A percentile compares a stretch with the other conserved stretches of the same genome.
Conservation (phyloP, 768 basidiomycete genomes). For the Pisolithus albus region DNA sequence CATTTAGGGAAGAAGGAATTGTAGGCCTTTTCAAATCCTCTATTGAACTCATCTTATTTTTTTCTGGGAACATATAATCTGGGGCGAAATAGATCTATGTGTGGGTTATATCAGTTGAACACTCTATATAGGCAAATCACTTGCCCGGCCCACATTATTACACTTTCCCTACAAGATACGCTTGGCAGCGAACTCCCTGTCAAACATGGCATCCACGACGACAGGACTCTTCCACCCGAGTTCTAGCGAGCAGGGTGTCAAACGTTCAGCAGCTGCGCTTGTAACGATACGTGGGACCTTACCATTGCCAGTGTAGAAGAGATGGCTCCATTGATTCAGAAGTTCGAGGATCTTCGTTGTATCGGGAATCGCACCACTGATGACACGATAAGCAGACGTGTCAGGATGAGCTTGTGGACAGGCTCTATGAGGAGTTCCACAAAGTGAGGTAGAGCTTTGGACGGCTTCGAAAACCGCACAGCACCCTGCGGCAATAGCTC, state of each 20-base stretch:
- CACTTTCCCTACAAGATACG: conserved; percentile 64
- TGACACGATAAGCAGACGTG: conserved; percentile 41
- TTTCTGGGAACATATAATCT: no score
- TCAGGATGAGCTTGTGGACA: conserved; percentile 53
- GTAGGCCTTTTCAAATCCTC: no score
- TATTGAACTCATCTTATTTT: no score
- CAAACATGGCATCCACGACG: conserved; percentile 35
- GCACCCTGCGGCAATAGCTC: conserved; percentile 72
- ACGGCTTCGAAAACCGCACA: conserved; percentile 58
- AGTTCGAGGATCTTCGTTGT: conserved; percentile 26
- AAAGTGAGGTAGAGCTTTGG: conserved; percentile 46
- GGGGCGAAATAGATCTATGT: no score
- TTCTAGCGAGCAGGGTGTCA: conserved; percentile 30
- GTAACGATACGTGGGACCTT: conserved; percentile 20
- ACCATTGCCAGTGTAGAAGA: conserved; percentile 35
- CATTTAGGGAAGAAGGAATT: no score
- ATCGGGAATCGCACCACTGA: conserved; percentile 42
- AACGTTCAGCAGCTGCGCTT: conserved; percentile 22
- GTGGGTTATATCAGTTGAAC: no score
- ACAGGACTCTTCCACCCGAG: conserved; percentile 40
- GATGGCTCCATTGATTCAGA: conserved; percentile 23
- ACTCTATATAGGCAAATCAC: background rate
- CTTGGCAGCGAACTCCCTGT: conserved; percentile 48
- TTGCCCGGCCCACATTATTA: conserved; percentile 53
- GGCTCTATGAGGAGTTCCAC: conserved; percentile 46